Conservation (phyloP, 208 protist species). For the Entamoeba dispar region DNA sequence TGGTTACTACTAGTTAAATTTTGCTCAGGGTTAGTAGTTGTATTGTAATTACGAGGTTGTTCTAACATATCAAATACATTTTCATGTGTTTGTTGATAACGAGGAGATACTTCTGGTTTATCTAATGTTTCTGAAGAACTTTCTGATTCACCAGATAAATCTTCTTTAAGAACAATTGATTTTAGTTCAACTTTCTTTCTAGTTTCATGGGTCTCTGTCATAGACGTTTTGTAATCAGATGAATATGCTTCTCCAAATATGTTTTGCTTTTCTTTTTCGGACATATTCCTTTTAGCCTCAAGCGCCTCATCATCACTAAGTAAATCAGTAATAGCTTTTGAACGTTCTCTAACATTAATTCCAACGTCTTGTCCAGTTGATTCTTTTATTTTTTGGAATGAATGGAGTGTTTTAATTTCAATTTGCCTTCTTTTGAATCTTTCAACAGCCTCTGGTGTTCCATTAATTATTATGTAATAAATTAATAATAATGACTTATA, state of each 20-base stretch:
- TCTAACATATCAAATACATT: neutral
- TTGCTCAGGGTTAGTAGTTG: too few species aligned
- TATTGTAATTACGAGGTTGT: neutral
- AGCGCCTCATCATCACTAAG: neutral
- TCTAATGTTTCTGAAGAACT: neutral
- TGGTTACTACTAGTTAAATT: too few species aligned
- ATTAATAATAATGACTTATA: neutral
- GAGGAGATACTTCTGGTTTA: neutral
- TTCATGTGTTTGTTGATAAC: neutral
- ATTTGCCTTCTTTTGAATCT: neutral
- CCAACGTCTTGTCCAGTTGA: neutral
- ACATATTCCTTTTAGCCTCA: neutral
- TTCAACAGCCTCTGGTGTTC: neutral
- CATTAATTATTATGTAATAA: neutral
- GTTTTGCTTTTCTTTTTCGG: neutral
- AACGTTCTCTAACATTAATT: neutral
- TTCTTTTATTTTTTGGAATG: neutral
- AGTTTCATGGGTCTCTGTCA: neutral
- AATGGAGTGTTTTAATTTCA: neutral
- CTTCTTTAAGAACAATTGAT: neutral
- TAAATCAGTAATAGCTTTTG: neutral
- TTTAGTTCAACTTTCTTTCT: neutral
- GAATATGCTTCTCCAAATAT: neutral
- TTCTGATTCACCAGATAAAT: neutral
- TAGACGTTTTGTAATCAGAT: neutral